Evolutionary conservation across 176 grass and related monocot species (phyloP).

Genomic region (Juncus effusus): DNA sequence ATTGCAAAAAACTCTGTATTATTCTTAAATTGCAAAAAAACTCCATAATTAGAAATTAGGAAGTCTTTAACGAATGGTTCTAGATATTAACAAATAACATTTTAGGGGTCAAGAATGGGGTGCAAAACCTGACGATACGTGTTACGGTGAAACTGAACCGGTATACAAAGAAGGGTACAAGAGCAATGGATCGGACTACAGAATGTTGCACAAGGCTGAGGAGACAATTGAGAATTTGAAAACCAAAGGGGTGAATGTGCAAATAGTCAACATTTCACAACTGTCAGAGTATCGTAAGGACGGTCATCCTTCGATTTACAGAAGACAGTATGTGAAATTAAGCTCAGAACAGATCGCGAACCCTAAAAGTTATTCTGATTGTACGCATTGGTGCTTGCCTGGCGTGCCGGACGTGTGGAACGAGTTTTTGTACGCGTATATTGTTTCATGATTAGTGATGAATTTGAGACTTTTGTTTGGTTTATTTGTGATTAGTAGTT

Average conservation of each 20-base stretch:
- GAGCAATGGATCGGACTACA: slow-evolving; percentile 37
- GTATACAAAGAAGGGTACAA: slow-evolving; percentile 30
- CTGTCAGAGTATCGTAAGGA: slow-evolving; percentile 53
- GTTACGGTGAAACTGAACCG: slow-evolving; percentile 39
- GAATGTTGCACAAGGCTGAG: slow-evolving; percentile 36
- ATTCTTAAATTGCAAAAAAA: too few species aligned
- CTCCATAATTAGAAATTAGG: too few species aligned
- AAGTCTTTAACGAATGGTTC: too few species aligned
- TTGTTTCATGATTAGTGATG: slow-evolving; percentile 18
- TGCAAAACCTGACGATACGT: slow-evolving; percentile 16
- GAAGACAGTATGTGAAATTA: slow-evolving; percentile 28
- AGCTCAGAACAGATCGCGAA: slow-evolving; percentile 27
- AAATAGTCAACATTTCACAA: slow-evolving; percentile 50
- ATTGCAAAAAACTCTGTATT: background rate
- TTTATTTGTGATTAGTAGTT: background rate
- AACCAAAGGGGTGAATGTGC: slow-evolving; percentile 32
- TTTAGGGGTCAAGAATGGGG: slow-evolving; percentile 47
- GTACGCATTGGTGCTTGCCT: slow-evolving; percentile 49
- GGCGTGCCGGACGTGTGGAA: slow-evolving; percentile 53
- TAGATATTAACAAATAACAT: background rate
- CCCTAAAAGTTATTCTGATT: slow-evolving; percentile 43
- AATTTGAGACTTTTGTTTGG: slow-evolving; percentile 14
- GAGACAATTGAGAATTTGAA: slow-evolving; percentile 11
- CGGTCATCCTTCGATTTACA: slow-evolving; percentile 41
- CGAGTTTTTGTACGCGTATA: slow-evolving; percentile 36